Percentiles rank a stretch among this genome's conserved stretches.
Evolutionary conservation across 176 grass and related monocot species (phyloP).

Genomic region (Hyparrhenia diplandra): DNA sequence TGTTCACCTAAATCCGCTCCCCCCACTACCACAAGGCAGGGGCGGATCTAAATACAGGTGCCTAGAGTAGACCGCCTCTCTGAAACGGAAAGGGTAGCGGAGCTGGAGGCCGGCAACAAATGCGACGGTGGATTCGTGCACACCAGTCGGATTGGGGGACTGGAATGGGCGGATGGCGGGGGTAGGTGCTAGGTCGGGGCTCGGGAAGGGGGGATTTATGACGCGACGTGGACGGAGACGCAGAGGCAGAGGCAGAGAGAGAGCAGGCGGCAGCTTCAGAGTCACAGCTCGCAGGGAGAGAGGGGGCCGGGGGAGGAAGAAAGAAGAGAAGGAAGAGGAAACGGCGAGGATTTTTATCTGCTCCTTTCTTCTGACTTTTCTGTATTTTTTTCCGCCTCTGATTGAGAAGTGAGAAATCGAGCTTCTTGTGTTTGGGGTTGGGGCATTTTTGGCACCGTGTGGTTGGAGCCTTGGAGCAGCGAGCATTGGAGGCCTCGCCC

Average conservation of each 20-base stretch:
- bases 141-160: slow-evolving; percentile 29
- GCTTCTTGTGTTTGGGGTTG: slow-evolving; percentile 8
- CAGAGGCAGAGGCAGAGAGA: slow-evolving; percentile 1
- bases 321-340: neutral
- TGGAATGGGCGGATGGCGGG: slow-evolving; percentile 17
- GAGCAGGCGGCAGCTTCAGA: slow-evolving; percentile 10
- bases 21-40: slow-evolving; percentile 3
- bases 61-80: slow-evolving; percentile 7
- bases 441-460: slow-evolving; percentile 28
- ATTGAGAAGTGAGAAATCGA: neutral
- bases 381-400: neutral
- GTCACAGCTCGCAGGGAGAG: slow-evolving; percentile 6
- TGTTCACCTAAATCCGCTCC: slow-evolving; percentile 43
- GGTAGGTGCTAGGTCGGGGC: slow-evolving; percentile 27
- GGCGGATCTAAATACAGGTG: slow-evolving; percentile 31
- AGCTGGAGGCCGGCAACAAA: slow-evolving; percentile 16
- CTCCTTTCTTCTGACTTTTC: slow-evolving; percentile 1
- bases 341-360: slow-evolving; percentile 11
- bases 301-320: no score
- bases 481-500: slow-evolving; percentile 37
- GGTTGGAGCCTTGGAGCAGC: slow-evolving; percentile 24
- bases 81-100: neutral
- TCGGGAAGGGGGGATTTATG: slow-evolving; percentile 24
- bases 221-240: slow-evolving; percentile 21
- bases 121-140: slow-evolving; percentile 28